Evolutionary conservation across 176 grass and related monocot genomes (phyloP).

Genomic region (Carex myosuroides): DNA sequence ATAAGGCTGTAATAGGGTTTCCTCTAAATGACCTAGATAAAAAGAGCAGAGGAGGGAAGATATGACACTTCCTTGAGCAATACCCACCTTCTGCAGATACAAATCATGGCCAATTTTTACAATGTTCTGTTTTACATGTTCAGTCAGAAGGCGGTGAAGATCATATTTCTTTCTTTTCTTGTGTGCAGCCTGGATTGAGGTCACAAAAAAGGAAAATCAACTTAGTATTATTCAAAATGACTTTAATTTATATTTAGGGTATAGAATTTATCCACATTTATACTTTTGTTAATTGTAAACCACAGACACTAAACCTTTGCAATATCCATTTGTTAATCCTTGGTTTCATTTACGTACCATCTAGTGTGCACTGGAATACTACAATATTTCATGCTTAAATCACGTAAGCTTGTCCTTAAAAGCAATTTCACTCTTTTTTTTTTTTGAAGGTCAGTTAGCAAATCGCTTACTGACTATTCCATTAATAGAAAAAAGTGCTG

Average conservation of each 20-base stretch:
- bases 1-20: constrained; percentile 38
- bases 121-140: constrained; percentile 59
- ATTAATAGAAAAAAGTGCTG: no score
- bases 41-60: constrained; percentile 77
- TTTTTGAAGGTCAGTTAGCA: no score
- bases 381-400: neutral
- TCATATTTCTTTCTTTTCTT: constrained; percentile 34
- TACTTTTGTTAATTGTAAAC: neutral
- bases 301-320: neutral
- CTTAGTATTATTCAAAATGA: neutral
- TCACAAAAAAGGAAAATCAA: neutral
- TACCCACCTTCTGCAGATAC: constrained; percentile 73
- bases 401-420: neutral
- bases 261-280: neutral
- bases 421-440: neutral
- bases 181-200: constrained; percentile 40
- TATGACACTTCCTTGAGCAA: constrained; percentile 71
- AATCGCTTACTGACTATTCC: no score
- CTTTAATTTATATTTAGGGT: neutral
- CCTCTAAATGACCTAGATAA: constrained; percentile 82
- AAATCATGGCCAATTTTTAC: constrained; percentile 61
- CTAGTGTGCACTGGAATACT: neutral
- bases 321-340: neutral
- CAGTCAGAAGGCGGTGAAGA: constrained; percentile 35
- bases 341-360: neutral